Percentiles rank a stretch among this genome's conserved stretches.
phyloP scores from a whole-genome alignment of 1,284 basidiomycete species.

The Microbotryum lychnidis-dioicae region DNA sequence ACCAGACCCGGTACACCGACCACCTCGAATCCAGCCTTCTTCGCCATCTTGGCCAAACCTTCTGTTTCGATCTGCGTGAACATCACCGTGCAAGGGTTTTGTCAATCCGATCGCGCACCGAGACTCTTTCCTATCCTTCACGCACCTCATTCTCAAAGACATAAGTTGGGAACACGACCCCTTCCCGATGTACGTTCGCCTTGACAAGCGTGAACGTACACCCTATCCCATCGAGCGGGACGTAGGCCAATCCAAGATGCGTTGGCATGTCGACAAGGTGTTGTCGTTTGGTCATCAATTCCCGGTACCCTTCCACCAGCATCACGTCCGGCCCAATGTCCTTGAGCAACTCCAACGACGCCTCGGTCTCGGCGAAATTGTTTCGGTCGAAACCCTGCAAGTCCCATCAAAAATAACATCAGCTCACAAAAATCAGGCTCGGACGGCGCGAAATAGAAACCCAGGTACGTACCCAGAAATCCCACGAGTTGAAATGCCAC shows the following conservation, averaged over 20 bases:
- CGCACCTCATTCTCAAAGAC: conserved; percentile 25
- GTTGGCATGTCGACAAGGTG: conserved; percentile 29
- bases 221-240: conserved; percentile 27
- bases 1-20: conserved; percentile 19
- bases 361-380: conserved; percentile 25
- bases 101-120: not conserved
- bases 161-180: conserved; percentile 24
- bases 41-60: conserved; percentile 22
- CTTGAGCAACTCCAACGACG: conserved; percentile 9
- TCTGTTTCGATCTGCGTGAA: conserved; percentile 19
- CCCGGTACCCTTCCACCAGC: conserved; percentile 25
- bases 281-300: conserved; percentile 10
- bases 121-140: not conserved
- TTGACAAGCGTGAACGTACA: conserved; percentile 26
- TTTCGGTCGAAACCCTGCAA: conserved; percentile 23
- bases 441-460: not conserved
- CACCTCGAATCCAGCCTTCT: conserved; percentile 22
- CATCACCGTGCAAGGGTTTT: too few relatives aligned
- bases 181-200: conserved; percentile 24
- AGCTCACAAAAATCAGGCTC: not conserved
- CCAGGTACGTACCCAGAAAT: conserved; percentile 18
- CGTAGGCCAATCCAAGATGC: conserved; percentile 18
- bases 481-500: conserved; percentile 21
- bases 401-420: rapidly evolving
- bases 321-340: conserved; percentile 18